A percentile compares a stretch with the other conserved stretches of the same genome.
Evolutionary conservation across 345 rosid species (phyloP).

Genomic region (Salix dunnii): DNA sequence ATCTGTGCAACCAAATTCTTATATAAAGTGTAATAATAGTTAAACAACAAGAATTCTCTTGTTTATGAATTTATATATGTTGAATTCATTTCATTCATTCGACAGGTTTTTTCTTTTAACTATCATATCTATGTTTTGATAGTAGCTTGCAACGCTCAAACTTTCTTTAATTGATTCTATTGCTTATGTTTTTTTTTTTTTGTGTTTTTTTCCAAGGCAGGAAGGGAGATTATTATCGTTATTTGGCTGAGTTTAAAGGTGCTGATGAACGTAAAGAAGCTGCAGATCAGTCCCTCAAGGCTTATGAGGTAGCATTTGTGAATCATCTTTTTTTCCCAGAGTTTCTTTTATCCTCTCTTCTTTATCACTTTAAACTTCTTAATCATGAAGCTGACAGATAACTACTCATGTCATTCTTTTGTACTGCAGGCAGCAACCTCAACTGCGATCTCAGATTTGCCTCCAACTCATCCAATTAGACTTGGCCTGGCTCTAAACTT

Average conservation of each 20-base stretch:
- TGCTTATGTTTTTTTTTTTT: neutral
- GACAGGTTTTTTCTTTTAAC: neutral
- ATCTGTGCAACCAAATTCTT: neutral
- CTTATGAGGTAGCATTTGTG: slow-evolving; percentile 40
- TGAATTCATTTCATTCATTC: slow-evolving; percentile 5
- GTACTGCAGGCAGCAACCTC: slow-evolving; percentile 42
- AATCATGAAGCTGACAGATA: neutral
- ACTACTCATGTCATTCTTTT: neutral
- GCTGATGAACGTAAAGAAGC: slow-evolving; percentile 50
- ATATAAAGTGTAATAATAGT: neutral
- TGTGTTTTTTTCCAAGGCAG: slow-evolving; percentile 22
- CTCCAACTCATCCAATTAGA: slow-evolving; percentile 47
- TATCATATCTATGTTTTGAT: neutral
- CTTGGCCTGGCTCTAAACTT: slow-evolving; percentile 48
- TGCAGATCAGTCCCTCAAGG: slow-evolving; percentile 53
- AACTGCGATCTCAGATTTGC: slow-evolving; percentile 29
- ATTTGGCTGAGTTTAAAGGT: slow-evolving; percentile 49
- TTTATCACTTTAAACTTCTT: neutral
- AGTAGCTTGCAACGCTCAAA: neutral
- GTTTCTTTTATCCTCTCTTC: neutral
- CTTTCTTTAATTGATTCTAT: neutral
- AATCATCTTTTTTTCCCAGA: neutral
- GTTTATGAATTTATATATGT: neutral
- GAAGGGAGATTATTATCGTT: slow-evolving; percentile 58
- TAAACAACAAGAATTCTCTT: neutral